Percentiles rank a stretch among this genome's conserved stretches.
These are phyloP conservation scores for Rhynchospora tenuis DNA, from an alignment of 176 grass and related monocot species.

Conservation along the genomic window DNA sequence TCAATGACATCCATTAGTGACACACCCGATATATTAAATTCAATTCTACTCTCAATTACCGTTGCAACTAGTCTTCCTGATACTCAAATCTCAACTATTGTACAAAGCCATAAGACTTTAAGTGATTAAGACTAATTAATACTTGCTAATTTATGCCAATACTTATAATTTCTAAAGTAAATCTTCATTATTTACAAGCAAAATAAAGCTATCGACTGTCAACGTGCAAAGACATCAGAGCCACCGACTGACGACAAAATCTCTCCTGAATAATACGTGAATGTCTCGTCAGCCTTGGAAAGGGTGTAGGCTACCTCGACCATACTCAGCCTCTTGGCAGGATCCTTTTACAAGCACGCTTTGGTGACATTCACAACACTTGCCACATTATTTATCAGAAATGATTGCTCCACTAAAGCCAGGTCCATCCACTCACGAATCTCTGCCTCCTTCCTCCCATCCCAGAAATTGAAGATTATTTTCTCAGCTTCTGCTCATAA, in stretches of 20 bases:
- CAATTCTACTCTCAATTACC: not conserved
- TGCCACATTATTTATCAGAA: slow-evolving; percentile 51
- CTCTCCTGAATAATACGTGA: slow-evolving; percentile 66
- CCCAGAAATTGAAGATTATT: slow-evolving; percentile 35
- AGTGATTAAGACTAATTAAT: not conserved
- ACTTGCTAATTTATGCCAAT: not conserved
- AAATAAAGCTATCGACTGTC: slow-evolving; percentile 5
- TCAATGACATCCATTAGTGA: not conserved
- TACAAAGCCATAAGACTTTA: slow-evolving; percentile 1
- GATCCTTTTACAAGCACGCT: slow-evolving; percentile 69
- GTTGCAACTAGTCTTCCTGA: not conserved
- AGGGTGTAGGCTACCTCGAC: slow-evolving; percentile 83
- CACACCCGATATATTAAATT: not conserved
- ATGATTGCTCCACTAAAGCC: slow-evolving; percentile 55
- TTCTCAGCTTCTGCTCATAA: slow-evolving; percentile 72
- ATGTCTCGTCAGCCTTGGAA: slow-evolving; percentile 79
- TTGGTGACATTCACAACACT: slow-evolving; percentile 55
- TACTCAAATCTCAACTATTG: not conserved
- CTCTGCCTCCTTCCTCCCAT: slow-evolving; percentile 31
- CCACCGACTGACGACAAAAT: slow-evolving; percentile 32
- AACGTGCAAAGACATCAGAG: slow-evolving; percentile 42
- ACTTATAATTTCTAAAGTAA: not conserved
- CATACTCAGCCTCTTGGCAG: slow-evolving; percentile 87
- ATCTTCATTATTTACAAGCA: not conserved
- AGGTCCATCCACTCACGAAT: slow-evolving; percentile 70